Evolutionary conservation across 345 rosid species (phyloP).

Genomic region (Gossypium bickii): DNA sequence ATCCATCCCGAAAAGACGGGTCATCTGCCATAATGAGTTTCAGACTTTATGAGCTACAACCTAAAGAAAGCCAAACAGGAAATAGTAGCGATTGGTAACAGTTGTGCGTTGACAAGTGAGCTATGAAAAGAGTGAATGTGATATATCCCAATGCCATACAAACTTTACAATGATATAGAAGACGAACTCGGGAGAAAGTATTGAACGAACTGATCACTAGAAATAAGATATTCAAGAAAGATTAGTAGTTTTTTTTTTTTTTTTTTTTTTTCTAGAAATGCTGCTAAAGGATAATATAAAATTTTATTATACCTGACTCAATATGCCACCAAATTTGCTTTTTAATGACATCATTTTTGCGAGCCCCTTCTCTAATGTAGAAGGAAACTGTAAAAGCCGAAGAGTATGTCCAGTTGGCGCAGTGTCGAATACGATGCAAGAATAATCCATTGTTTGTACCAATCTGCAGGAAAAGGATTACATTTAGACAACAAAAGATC

Average conservation of each 20-base stretch:
- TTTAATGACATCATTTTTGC: constrained; percentile 84
- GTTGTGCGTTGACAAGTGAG: not conserved
- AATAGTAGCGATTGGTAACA: not conserved
- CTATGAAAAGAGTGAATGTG: not conserved
- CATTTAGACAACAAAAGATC: constrained; percentile 4
- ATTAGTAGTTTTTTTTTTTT: not conserved
- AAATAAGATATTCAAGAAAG: constrained; percentile 1
- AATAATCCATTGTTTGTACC: constrained; percentile 99
- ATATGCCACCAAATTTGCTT: constrained; percentile 87
- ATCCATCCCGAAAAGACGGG: constrained; percentile 76
- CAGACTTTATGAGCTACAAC: not conserved
- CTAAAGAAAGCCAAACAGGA: not conserved
- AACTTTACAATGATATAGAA: not conserved
- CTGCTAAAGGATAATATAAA: not conserved
- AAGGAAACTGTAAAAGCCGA: constrained; percentile 84
- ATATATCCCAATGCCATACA: not conserved
- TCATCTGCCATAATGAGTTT: constrained; percentile 56
- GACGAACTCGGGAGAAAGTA: not conserved
- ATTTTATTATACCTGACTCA: constrained; percentile 64
- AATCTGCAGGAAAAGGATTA: constrained; percentile 42
- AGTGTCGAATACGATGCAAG: constrained; percentile 91
- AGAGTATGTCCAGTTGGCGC: constrained; percentile 99
- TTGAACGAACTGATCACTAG: constrained; percentile 2
- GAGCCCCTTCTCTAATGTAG: constrained; percentile 94
- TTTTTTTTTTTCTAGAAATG: not conserved